A percentile compares a stretch with the other conserved stretches of the same genome.
Conservation (phyloP, 768 basidiomycete genomes). For the Russula lepida region DNA sequence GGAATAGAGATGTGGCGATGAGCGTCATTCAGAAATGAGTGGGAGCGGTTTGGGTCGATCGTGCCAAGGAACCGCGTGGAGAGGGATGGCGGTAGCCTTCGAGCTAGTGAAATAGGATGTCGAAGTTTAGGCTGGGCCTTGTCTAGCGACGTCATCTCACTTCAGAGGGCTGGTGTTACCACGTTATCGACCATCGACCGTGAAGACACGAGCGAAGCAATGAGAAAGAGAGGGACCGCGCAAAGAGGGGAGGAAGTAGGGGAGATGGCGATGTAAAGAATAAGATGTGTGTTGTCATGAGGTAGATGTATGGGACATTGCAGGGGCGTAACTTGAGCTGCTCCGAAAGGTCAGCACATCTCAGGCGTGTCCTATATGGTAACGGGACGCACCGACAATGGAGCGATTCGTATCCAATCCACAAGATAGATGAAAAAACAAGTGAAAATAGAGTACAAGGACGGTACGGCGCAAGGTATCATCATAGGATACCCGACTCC, state of each 20-base stretch:
- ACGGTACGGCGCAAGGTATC: conserved; percentile 13
- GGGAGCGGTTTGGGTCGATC: background rate
- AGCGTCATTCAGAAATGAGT: background rate
- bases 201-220: background rate
- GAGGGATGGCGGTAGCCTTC: background rate
- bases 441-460: conserved; percentile 16
- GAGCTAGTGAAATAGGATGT: background rate
- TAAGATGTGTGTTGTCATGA: conserved; percentile 16
- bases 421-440: conserved; percentile 1
- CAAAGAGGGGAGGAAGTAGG: background rate
- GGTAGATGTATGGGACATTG: conserved; percentile 16
- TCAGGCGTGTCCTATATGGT: too few species aligned
- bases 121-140: background rate
- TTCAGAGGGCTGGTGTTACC: background rate
- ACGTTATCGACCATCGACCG: background rate
- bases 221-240: background rate
- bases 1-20: conserved; percentile 5
- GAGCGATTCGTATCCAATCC: conserved; percentile 18
- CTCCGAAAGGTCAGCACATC: background rate
- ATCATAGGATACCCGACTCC: conserved; percentile 76
- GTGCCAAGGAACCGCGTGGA: background rate
- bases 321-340: conserved; percentile 17
- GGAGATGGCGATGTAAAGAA: conserved; percentile 14
- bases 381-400: conserved; percentile 7
- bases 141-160: background rate